phyloP scores from a whole-genome alignment of 441 rosid species.

The Lepidium campestre region DNA sequence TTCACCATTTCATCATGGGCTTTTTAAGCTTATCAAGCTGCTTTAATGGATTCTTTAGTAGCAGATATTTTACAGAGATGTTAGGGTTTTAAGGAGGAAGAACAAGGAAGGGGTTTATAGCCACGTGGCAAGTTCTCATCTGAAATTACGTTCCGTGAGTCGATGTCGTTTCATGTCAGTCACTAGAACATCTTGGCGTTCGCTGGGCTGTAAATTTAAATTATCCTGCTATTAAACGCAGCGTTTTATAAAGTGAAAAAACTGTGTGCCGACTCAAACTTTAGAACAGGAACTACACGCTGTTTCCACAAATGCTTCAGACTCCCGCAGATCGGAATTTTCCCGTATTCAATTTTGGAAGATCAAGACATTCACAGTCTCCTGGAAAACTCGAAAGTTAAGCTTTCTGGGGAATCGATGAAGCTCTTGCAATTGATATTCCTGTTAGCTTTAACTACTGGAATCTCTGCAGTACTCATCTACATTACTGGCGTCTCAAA shows the following conservation, averaged over 20 bases:
- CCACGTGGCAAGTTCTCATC: not conserved
- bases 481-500: slow-evolving; percentile 70
- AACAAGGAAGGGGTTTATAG: slow-evolving; percentile 7
- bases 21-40: not conserved
- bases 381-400: not conserved
- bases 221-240: not conserved
- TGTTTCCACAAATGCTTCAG: not conserved
- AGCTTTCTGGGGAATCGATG: slow-evolving; percentile 36
- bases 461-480: slow-evolving; percentile 68
- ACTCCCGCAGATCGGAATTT: not conserved
- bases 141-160: not conserved
- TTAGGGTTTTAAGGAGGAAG: slow-evolving; percentile 18
- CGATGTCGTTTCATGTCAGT: not conserved
- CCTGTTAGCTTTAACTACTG: slow-evolving; percentile 57
- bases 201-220: not conserved
- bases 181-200: slow-evolving; percentile 4
- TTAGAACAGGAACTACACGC: not conserved
- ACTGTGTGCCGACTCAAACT: not conserved
- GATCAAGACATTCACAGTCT: slow-evolving; percentile 4
- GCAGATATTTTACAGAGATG: not conserved
- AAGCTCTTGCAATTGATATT: slow-evolving; percentile 60
- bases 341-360: not conserved
- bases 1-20: slow-evolving; percentile 23
- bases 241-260: not conserved
- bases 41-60: not conserved